Conservation (phyloP, 2,329 filamentous ascomycete species). For the Trichoderma oligosporum region DNA sequence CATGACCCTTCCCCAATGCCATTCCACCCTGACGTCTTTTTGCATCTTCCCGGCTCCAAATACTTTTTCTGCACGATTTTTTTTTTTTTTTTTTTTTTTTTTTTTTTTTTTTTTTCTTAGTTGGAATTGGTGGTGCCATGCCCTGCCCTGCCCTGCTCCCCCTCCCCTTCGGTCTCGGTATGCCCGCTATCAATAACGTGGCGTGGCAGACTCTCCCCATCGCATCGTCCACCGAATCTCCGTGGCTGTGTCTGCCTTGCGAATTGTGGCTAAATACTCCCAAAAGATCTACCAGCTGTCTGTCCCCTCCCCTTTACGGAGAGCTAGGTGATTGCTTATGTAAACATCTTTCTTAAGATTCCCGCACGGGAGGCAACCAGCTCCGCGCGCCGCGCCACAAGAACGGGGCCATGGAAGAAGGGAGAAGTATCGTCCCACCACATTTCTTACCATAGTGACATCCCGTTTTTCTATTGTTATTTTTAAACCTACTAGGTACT, state of each 20-base stretch:
- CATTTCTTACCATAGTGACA: not conserved
- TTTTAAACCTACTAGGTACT: too few species aligned
- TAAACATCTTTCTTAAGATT: not conserved
- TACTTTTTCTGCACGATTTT: not conserved
- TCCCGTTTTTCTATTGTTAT: not conserved
- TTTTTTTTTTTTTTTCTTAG: too few species aligned
- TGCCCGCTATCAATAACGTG: slow-evolving; percentile 13
- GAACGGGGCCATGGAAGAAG: too few species aligned
- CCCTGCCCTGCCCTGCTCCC: too few species aligned
- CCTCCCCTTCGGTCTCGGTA: too few species aligned
- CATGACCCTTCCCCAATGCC: not conserved
- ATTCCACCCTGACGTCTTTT: slow-evolving; percentile 4
- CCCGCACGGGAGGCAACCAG: slow-evolving; percentile 16
- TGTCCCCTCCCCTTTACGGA: too few species aligned
- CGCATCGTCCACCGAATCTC: not conserved
- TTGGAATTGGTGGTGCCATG: not conserved
- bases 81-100: too few species aligned
- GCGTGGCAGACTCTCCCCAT: slow-evolving; percentile 17
- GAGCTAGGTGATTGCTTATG: not conserved
- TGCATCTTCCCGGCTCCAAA: slow-evolving; percentile 12
- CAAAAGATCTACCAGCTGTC: slow-evolving; percentile 12
- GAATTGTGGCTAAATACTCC: slow-evolving; percentile 16
- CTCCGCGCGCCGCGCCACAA: slow-evolving; percentile 6
- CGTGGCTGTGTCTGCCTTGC: slow-evolving; percentile 19
- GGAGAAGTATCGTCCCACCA: slow-evolving; percentile 5